Evolutionary conservation across 371 early-diverging fungal genomes (phyloP).

Genomic region (Mucor ambiguus): DNA sequence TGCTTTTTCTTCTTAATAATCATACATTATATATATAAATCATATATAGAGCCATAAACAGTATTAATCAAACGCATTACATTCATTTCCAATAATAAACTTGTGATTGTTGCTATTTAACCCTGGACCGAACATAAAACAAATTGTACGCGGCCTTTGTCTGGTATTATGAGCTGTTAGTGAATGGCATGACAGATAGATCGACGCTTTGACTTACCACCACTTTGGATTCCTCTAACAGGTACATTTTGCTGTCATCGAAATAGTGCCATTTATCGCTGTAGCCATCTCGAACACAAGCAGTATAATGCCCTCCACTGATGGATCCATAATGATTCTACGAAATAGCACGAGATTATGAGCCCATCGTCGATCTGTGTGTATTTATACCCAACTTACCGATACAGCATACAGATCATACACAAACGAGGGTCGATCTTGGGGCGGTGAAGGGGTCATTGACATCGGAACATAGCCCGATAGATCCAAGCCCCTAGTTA

Average conservation of each 20-base stretch:
- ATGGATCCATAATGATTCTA: constrained; percentile 92
- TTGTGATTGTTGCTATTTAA: constrained; percentile 18
- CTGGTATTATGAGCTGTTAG: constrained; percentile 5
- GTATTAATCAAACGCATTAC: neutral
- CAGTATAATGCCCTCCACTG: constrained; percentile 97
- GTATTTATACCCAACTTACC: constrained; percentile 23
- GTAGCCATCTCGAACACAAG: constrained; percentile 79
- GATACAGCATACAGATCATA: constrained; percentile 95
- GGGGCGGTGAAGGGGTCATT: constrained; percentile 31
- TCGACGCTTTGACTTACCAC: constrained; percentile 61
- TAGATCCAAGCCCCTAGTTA: constrained; percentile 34
- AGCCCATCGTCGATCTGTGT: neutral
- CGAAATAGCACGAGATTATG: constrained; percentile 1
- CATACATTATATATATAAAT: neutral
- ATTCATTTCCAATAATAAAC: neutral
- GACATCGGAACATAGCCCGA: constrained; percentile 34
- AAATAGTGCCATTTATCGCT: constrained; percentile 89
- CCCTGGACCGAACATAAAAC: constrained; percentile 37
- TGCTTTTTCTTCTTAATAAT: neutral
- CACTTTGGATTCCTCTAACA: constrained; percentile 65
- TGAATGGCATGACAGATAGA: neutral
- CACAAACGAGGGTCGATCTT: constrained; percentile 40
- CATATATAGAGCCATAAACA: neutral
- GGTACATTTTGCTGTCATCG: constrained; percentile 87
- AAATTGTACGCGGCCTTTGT: constrained; percentile 39